These are phyloP conservation scores for Colletotrichum phormii DNA, from an alignment of 2,329 filamentous ascomycete species.

Conservation along the genomic window DNA sequence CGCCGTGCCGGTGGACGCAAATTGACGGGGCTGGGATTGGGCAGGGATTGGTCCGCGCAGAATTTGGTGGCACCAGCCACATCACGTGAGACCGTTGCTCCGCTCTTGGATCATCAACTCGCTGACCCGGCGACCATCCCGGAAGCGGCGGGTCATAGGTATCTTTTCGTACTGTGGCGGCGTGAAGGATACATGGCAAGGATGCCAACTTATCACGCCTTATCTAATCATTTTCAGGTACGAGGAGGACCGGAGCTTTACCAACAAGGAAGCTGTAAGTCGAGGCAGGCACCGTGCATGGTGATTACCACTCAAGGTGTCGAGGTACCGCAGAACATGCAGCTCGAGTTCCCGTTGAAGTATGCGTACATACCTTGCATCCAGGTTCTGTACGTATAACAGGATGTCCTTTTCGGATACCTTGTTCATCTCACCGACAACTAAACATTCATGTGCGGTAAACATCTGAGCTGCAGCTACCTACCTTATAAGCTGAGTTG, in stretches of 20 bases:
- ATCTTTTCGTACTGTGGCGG: background rate
- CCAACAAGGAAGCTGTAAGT: background rate
- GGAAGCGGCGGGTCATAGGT: conserved; percentile 19
- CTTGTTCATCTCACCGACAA: background rate
- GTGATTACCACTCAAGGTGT: background rate
- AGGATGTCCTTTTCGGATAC: background rate
- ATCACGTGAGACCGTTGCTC: conserved; percentile 29
- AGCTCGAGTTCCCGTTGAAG: background rate
- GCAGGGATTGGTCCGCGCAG: conserved; percentile 34
- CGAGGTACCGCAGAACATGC: background rate
- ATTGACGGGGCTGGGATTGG: conserved; percentile 39
- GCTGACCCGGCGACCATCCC: conserved; percentile 34
- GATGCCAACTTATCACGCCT: background rate
- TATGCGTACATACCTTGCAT: no score
- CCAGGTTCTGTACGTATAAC: background rate
- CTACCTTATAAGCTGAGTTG: background rate
- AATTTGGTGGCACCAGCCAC: conserved; percentile 35
- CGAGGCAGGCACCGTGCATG: conserved; percentile 6
- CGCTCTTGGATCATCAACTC: conserved; percentile 13
- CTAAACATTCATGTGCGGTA: background rate
- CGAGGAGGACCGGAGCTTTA: background rate
- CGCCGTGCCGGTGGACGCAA: conserved; percentile 33
- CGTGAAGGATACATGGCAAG: conserved; percentile 10
- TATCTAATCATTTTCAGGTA: conserved; percentile 16
- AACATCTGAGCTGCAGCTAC: background rate